Percentiles rank a stretch among this genome's conserved stretches.
Evolutionary conservation across 164 flowering plant genomes (phyloP).

Genomic region (Liriodendron chinense): DNA sequence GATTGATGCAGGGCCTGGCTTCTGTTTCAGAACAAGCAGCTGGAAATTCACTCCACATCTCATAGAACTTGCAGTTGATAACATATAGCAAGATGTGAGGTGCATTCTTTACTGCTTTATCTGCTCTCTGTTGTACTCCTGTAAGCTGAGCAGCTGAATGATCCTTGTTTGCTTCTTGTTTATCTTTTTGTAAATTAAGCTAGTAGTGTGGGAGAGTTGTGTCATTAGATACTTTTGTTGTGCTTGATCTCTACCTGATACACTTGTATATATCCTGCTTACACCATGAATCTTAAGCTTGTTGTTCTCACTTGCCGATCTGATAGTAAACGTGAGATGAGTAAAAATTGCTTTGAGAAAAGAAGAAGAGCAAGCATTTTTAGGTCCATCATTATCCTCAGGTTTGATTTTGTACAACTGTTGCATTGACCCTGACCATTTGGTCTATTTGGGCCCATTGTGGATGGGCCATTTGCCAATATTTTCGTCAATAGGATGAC

Average conservation of each 20-base stretch:
- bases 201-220: not conserved
- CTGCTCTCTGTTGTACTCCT: not conserved
- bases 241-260: conserved; percentile 1
- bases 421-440: too few species aligned
- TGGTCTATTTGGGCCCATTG: too few species aligned
- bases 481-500: too few species aligned
- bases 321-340: too few species aligned
- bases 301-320: not conserved
- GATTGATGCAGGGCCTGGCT: conserved; percentile 68
- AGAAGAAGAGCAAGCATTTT: too few species aligned
- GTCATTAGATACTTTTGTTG: not conserved
- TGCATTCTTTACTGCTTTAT: not conserved
- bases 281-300: conserved; percentile 1
- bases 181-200: conserved; percentile 5
- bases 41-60: not conserved
- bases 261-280: conserved; percentile 4
- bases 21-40: conserved; percentile 45
- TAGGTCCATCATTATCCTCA: too few species aligned
- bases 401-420: too few species aligned
- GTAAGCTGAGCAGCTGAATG: not conserved
- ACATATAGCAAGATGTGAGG: not conserved
- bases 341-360: too few species aligned
- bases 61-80: not conserved
- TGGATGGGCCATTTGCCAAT: too few species aligned
- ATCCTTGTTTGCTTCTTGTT: not conserved